Conservation (phyloP, 805 yeast species). For the Candida pseudoglaebosa region DNA sequence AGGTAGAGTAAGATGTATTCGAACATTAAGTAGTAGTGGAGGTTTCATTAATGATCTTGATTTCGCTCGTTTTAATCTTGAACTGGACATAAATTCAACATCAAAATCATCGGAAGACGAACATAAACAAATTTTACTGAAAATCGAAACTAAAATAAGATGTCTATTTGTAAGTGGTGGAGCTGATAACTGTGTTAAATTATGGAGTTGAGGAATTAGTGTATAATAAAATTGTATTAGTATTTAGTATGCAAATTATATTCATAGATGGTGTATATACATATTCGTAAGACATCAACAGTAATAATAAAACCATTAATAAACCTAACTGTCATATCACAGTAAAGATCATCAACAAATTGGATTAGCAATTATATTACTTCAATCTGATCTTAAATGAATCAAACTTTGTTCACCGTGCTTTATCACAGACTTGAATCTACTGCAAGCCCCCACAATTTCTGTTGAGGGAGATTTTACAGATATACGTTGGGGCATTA, state of each 20-base stretch:
- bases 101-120: slow-evolving; percentile 51
- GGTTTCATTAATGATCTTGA: slow-evolving; percentile 67
- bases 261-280: no score
- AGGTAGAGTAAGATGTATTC: slow-evolving; percentile 42
- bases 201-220: slow-evolving; percentile 43
- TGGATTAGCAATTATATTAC: no score
- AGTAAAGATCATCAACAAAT: no score
- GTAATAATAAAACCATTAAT: not conserved
- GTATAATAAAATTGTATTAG: not conserved
- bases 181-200: slow-evolving; percentile 49
- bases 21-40: slow-evolving; percentile 59
- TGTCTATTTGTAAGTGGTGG: slow-evolving; percentile 62
- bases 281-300: not conserved
- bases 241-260: no score
- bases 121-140: slow-evolving; percentile 39
- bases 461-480: no score
- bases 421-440: no score
- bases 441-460: no score
- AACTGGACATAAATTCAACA: slow-evolving; percentile 1
- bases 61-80: slow-evolving; percentile 43
- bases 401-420: no score
- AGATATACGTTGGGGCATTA: no score
- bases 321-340: no score
- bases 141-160: slow-evolving; percentile 48
- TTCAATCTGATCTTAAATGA: slow-evolving; percentile 3